A percentile compares a stretch with the other conserved stretches of the same genome.
These are phyloP conservation scores for Cytospora piceicola DNA, from an alignment of 2,329 filamentous ascomycete genomes.

Conservation along the genomic window DNA sequence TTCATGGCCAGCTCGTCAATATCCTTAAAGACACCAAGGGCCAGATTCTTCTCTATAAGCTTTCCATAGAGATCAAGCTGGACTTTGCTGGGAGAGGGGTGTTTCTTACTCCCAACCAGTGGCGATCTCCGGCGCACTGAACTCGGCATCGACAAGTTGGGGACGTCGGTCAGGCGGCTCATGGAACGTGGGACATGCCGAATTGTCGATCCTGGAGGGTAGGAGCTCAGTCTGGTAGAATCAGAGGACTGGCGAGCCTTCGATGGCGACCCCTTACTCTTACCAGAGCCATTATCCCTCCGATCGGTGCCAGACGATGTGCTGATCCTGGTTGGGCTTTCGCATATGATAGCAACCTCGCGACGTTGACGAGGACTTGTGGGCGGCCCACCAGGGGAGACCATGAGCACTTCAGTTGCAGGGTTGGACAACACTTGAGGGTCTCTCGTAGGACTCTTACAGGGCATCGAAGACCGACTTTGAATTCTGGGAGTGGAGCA, in stretches of 20 bases:
- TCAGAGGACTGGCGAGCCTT: conserved; percentile 1
- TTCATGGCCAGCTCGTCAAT: conserved; percentile 40
- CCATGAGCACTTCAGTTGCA: not conserved
- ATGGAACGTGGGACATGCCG: conserved; percentile 31
- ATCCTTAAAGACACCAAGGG: conserved; percentile 23
- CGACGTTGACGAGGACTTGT: not conserved
- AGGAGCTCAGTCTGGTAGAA: conserved; percentile 24
- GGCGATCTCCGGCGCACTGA: not conserved
- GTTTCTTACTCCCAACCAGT: conserved; percentile 42
- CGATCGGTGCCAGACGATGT: not conserved
- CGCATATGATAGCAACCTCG: not conserved
- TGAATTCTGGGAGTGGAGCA: conserved; percentile 33
- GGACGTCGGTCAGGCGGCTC: conserved; percentile 23
- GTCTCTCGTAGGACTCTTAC: not conserved
- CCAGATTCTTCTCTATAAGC: conserved; percentile 28
- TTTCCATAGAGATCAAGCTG: conserved; percentile 43
- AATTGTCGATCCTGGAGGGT: conserved; percentile 29
- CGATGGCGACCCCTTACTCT: not conserved
- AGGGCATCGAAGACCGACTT: not conserved
- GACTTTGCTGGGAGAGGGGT: conserved; percentile 50
- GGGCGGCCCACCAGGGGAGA: not conserved
- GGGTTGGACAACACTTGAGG: not conserved
- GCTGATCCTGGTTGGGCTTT: not conserved
- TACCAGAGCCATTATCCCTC: not conserved
- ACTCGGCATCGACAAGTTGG: conserved; percentile 6